Evolutionary conservation across 1,284 basidiomycete genomes (phyloP), one percentile per base, ranked within the genome.

Genomic region (Austroboletus sp.): DNA sequence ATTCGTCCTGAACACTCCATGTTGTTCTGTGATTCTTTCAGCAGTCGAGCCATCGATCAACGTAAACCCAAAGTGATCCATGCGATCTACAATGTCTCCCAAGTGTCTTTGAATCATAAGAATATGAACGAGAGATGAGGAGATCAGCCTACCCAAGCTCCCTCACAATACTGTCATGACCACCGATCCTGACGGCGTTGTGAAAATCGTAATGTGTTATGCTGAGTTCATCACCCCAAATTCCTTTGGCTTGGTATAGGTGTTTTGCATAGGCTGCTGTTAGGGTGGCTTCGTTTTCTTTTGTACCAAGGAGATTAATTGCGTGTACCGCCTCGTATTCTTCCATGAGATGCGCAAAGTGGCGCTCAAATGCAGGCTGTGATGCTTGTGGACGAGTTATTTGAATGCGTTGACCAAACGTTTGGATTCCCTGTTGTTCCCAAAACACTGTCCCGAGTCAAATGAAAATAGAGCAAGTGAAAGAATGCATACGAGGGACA

Each of bases 141-240:
- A 44, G 46, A 31, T 50, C 13, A 8, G 58, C 71, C 49, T 61
- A 83, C 78, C 75, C 78, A 29, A 98, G 66, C 57, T 94, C 89
- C 53, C 76, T 70, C 48, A 85, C 70, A 23, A 97, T 81, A 44
- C 80, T 84, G 48, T 98, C 95, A 60, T 98, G 89, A 4, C 96
- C 95, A 29, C 81, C 81, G n/a, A 80, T 69, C 57, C 79, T 75
- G 19, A 93, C 88, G 6, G 80, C 79, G 31, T 81, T 79, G 60
- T 99, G 96, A 61, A 99, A 98, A 67, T 99, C 96, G 58, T 92
- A 98, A 55, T 92, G 81, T 0, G 91, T 94, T 47, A 96, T 82
- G 30, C 76, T 68, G 45, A 85, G 68, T 41, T 75, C 70, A 53
- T 85, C 74, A 12, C 77, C 75, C 55, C 80, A 71, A 21, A 76